Evolutionary conservation across 2,329 filamentous ascomycete species (phyloP).

Genomic region (Colletotrichum acutatum): DNA sequence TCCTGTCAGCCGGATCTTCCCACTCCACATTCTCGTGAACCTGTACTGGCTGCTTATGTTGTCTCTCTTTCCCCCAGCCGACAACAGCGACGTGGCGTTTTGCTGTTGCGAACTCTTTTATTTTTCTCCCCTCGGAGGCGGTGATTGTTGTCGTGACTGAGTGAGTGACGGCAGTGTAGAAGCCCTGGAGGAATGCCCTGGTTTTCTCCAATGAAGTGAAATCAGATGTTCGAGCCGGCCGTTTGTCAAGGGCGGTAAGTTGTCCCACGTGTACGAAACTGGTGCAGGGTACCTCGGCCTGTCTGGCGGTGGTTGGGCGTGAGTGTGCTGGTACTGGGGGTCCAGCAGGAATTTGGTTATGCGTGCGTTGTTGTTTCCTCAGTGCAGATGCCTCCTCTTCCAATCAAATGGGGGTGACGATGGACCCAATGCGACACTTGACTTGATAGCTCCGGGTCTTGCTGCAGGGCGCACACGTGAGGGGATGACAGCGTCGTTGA

Average conservation of each 20-base stretch:
- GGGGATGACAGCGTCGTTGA: constrained; percentile 21
- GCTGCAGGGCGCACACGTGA: constrained; percentile 31
- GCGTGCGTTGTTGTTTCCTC: constrained; percentile 35
- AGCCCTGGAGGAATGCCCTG: background rate
- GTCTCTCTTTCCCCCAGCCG: background rate
- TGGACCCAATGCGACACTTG: constrained; percentile 28
- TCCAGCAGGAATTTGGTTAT: constrained; percentile 29
- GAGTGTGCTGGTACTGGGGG: constrained; percentile 21
- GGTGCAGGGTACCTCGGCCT: constrained; percentile 29
- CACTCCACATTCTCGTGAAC: constrained; percentile 21
- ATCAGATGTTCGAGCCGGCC: background rate
- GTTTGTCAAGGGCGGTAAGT: constrained; percentile 32
- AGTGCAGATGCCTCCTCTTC: constrained; percentile 30
- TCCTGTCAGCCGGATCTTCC: constrained; percentile 11
- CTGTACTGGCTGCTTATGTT: background rate
- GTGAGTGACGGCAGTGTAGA: background rate
- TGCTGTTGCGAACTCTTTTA: constrained; percentile 12
- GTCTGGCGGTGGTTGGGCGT: constrained; percentile 33
- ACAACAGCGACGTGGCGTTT: constrained; percentile 6
- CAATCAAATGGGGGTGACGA: constrained; percentile 20
- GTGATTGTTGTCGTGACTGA: constrained; percentile 13
- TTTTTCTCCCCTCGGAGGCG: background rate
- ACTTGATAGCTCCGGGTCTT: constrained; percentile 11
- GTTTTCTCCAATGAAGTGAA: constrained; percentile 11
- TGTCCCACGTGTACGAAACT: constrained; percentile 32